A percentile compares a stretch with the other conserved stretches of the same genome.
Conservation (phyloP, 129 eudicot species). For the Pseudognaphalium luteoalbum region DNA sequence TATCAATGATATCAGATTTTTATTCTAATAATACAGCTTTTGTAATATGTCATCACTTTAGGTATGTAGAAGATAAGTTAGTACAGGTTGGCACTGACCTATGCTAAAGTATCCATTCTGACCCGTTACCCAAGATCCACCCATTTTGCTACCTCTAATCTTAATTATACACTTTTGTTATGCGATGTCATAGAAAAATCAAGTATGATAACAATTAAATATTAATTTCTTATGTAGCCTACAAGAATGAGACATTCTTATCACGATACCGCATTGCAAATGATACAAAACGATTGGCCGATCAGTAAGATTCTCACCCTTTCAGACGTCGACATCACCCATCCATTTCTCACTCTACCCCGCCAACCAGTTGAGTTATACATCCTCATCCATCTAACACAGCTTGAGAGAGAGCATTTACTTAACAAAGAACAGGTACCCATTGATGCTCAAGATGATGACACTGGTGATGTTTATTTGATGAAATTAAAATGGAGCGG, state of each 20-base stretch:
- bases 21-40: background rate
- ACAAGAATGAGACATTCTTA: conserved; percentile 23
- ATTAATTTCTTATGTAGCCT: conserved; percentile 2
- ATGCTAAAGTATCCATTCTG: background rate
- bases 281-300: conserved; percentile 65
- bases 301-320: conserved; percentile 70
- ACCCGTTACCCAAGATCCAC: background rate
- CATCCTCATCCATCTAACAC: conserved; percentile 61
- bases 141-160: background rate
- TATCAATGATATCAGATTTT: background rate
- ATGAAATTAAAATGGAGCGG: conserved; percentile 90
- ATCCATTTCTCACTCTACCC: conserved; percentile 80
- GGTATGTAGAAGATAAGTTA: background rate
- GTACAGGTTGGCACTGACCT: background rate
- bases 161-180: background rate
- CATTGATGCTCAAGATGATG: conserved; percentile 72
- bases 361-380: conserved; percentile 71
- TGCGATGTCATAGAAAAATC: conserved; percentile 4
- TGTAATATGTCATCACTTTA: background rate
- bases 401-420: conserved; percentile 57
- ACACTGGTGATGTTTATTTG: conserved; percentile 61
- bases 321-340: conserved; percentile 83
- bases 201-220: background rate
- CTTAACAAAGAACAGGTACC: conserved; percentile 58
- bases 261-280: conserved; percentile 45